phyloP scores from a whole-genome alignment of 805 yeast genomes.

The Ogataea populi-albae region DNA sequence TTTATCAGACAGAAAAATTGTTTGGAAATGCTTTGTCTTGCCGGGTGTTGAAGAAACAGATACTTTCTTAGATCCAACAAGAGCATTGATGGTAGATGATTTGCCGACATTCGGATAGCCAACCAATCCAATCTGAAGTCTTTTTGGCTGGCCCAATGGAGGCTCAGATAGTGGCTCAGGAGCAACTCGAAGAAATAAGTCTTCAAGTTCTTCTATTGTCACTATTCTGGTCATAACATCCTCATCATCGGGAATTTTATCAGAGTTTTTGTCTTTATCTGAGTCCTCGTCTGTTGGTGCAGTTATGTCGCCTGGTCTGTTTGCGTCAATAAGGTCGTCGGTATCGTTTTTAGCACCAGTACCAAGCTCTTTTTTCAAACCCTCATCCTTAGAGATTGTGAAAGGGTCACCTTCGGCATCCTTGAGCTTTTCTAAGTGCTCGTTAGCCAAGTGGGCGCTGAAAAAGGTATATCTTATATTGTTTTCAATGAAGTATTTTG shows the following conservation, averaged over 20 bases:
- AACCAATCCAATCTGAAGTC: conserved; percentile 88
- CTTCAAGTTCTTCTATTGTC: conserved; percentile 81
- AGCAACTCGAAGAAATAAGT: conserved; percentile 69
- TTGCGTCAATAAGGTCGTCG: conserved; percentile 6
- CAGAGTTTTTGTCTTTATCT: conserved; percentile 19
- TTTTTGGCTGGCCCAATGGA: conserved; percentile 53
- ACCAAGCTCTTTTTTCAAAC: too few relatives aligned
- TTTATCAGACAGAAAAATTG: conserved; percentile 77
- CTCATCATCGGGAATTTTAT: conserved; percentile 31
- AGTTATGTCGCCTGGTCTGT: conserved; percentile 17
- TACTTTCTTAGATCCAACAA: conserved; percentile 95
- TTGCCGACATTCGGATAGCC: conserved; percentile 88
- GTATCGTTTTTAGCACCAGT: too few relatives aligned
- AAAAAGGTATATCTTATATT: conserved; percentile 86
- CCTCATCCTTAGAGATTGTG: too few relatives aligned
- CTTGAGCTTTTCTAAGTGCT: conserved; percentile 62
- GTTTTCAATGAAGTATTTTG: conserved; percentile 66
- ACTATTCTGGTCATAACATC: conserved; percentile 63
- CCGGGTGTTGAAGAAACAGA: conserved; percentile 99
- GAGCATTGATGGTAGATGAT: conserved; percentile 96
- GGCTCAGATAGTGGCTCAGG: conserved; percentile 63
- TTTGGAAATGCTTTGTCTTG: conserved; percentile 98
- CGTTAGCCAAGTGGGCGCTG: conserved; percentile 85
- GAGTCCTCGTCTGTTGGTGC: conserved; percentile 22
- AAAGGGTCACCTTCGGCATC: too few relatives aligned